Base-by-base conservation (phyloP, 2,329 filamentous ascomycete genomes). In the Verticillium zaregamsianum region DNA sequence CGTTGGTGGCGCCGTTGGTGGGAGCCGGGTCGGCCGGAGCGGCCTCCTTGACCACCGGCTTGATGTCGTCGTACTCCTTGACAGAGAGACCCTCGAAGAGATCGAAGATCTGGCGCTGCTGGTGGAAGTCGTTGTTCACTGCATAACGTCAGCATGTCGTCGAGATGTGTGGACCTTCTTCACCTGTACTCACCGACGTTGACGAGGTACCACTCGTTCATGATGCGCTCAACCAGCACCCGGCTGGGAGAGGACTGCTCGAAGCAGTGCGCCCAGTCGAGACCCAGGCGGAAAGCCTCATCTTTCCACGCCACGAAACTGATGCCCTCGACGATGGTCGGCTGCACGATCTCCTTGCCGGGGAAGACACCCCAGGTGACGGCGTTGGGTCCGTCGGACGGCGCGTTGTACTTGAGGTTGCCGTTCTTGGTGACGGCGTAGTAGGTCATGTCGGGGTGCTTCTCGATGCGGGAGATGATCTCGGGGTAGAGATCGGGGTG, bases 331-430 rank as follows among this genome's bases (percentile, higher is more conserved):
- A 99, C 95, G 70, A 99, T 97, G n/a, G 95, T 99, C 15, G 95
- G 95, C 76, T 99, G 95, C n/a, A 99, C 93, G 72, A 99, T 97
- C 77, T 99, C 95, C 75, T 98, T 96, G 62, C 95, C 95, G 0
- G 95, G 94, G 80, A 98, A 99, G 37, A 99, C 96, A 76, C 95
- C 95, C 95, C 95, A 99, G 2, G 95, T 99, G 58, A 99, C 91
- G n/a, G 95, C 95, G 70, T 99, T 99, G 40, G 95, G 95, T 6
- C 92, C 91, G 68, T 96, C 92, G 25, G 87, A 86, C 9, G 89
- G 88, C 1, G 92, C 88, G 71, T 99, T 98, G 32, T 92, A 95
- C 74, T 88, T 88, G 61, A 85, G 82, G 62, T 89, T 86, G 32
- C 94, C 93, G 23, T 84, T 82, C 75, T 92, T 93, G 69, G 91